These are phyloP conservation scores for Pichia cactophila DNA, from an alignment of 1,139 yeast species.

Conservation along the genomic window DNA sequence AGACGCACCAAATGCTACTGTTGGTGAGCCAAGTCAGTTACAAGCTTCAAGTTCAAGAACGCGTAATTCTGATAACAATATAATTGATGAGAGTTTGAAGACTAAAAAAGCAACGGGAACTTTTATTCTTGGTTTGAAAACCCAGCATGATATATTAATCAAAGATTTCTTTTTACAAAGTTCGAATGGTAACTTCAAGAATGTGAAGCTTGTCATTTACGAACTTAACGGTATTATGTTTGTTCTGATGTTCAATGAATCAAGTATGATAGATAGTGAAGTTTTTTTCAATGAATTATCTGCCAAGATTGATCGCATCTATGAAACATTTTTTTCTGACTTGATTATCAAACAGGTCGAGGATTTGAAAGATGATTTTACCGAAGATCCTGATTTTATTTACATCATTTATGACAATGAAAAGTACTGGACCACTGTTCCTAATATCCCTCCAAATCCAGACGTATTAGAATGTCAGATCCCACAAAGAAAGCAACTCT, in stretches of 20 bases:
- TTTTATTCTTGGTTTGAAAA: constrained; percentile 20
- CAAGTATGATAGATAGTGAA: constrained; percentile 2
- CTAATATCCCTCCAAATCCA: constrained; percentile 11
- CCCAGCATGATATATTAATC: constrained; percentile 14
- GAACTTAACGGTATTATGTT: constrained; percentile 26
- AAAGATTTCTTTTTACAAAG: constrained; percentile 13
- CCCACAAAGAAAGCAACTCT: constrained; percentile 4
- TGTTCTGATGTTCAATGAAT: constrained; percentile 14
- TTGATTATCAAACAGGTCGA: constrained; percentile 21
- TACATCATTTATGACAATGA: constrained; percentile 10
- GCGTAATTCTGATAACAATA: constrained; percentile 5
- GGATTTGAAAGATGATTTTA: constrained; percentile 15
- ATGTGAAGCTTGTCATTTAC: constrained; percentile 17
- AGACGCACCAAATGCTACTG: background rate
- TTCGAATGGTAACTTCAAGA: background rate
- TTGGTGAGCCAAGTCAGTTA: background rate
- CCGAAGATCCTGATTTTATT: constrained; percentile 2
- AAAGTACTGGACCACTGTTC: constrained; percentile 10
- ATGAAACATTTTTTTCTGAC: constrained; percentile 22
- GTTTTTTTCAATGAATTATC: constrained; percentile 28
- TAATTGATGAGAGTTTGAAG: constrained; percentile 11
- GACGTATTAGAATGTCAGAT: constrained; percentile 7
- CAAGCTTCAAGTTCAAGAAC: background rate
- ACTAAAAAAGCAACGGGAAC: constrained; percentile 17
- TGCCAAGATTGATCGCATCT: constrained; percentile 30